A percentile compares a stretch with the other conserved stretches of the same genome.
These are phyloP conservation scores for Boletus vermiculosoides DNA, from an alignment of 768 basidiomycete genomes.

Conservation along the genomic window DNA sequence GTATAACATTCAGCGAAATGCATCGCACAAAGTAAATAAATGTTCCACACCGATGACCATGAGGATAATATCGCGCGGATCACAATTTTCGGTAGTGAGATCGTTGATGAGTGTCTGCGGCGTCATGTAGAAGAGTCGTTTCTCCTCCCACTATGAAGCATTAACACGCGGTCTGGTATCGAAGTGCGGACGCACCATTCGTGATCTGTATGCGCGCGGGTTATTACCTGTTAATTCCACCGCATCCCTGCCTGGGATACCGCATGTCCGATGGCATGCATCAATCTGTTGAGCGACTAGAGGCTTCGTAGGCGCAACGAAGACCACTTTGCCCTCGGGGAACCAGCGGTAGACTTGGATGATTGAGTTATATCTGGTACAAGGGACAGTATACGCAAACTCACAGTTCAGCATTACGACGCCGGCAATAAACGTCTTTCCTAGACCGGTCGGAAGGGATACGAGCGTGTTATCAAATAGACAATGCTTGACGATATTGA, in stretches of 20 bases:
- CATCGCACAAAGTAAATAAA: neutral
- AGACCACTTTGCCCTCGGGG: constrained; percentile 87
- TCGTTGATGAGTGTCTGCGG: constrained; percentile 95
- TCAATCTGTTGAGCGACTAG: constrained; percentile 93
- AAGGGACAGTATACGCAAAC: constrained; percentile 14
- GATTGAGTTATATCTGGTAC: constrained; percentile 4
- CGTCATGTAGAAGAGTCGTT: constrained; percentile 92
- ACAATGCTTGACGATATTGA: constrained; percentile 81
- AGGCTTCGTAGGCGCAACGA: constrained; percentile 95
- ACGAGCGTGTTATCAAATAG: constrained; percentile 94
- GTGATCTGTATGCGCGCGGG: constrained; percentile 48
- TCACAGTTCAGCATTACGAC: constrained; percentile 94
- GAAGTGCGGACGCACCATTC: constrained; percentile 49
- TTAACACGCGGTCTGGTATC: neutral
- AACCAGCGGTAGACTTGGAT: constrained; percentile 87
- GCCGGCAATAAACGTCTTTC: constrained; percentile 97
- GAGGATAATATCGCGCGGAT: constrained; percentile 77
- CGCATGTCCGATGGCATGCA: constrained; percentile 90
- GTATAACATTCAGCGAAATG: constrained; percentile 1
- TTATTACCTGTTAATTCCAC: constrained; percentile 85
- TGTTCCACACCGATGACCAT: constrained; percentile 73
- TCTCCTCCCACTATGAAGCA: constrained; percentile 64
- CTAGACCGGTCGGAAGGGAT: constrained; percentile 91
- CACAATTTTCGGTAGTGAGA: constrained; percentile 66
- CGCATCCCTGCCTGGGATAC: constrained; percentile 85